Base-by-base conservation (phyloP, 805 yeast genomes). In the Teunomyces aglyptinius region DNA sequence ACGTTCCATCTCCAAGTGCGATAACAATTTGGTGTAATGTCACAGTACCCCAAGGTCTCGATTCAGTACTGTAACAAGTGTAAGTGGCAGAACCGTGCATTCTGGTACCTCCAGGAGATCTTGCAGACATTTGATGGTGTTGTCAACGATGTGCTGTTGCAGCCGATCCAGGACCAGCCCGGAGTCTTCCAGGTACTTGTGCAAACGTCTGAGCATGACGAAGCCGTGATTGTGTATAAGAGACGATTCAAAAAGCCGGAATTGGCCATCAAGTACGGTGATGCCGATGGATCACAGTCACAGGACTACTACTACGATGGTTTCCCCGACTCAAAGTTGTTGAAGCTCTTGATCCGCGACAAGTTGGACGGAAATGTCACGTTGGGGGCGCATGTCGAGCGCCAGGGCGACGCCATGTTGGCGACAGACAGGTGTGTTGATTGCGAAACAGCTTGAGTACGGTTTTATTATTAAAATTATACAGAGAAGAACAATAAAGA, bases 31-130 rank as follows among this genome's bases (percentile, higher is more conserved):
- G n/a, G n/a, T n/a, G 24, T 8, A 24, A 36, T 46, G 49, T 38
- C 46, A 13, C 34, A 15, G 10, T 81, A 73, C 48, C 94, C 95
- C 2, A 70, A 81, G 38, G 78, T 89, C 2, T 68, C 80, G 4
- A 88, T 89, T 35, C 75, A 79, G 53, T 89, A 84, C 65, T 89
- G 97, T 60, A 85, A 86, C 32, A 80, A 78, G 59, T 89, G 97
- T 71, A 85, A 86, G 57, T 89, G 97, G 97, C 86, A 86, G 56
- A 76, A 88, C 40, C 70, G 97, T 10, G 95, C 96, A 1, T 77
- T 88, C 0, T 90, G 96, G 96, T 88, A 88, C 55, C 70, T 82
- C 27, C 96, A 87, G 60, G 97, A 89, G 63, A 68, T 90, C 1
- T 66, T 89, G n/a, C 89, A 86, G 57, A 90, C 97, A 0, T 90